Percentiles rank a stretch among this genome's conserved stretches.
phyloP scores from a whole-genome alignment of 2,329 filamentous ascomycete species.

The Fusarium sp. region DNA sequence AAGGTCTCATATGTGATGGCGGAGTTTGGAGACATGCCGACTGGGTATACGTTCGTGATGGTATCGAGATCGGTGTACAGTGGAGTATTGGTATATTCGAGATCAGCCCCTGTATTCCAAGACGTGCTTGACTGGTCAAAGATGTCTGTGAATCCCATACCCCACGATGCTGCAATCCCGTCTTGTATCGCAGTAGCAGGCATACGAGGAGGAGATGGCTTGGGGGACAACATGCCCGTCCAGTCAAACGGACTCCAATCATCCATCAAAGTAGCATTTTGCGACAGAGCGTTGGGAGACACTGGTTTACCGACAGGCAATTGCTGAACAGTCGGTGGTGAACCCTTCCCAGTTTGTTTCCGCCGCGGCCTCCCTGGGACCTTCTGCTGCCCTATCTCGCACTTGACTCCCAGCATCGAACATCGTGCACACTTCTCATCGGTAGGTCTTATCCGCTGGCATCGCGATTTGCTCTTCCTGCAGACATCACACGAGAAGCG shows the following conservation, averaged over 20 bases:
- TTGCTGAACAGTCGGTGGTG: neutral
- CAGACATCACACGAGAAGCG: neutral
- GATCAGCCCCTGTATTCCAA: fast-evolving
- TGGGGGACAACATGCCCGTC: neutral
- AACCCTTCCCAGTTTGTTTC: neutral
- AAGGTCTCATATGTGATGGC: neutral
- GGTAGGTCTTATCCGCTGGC: neutral
- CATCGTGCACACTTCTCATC: neutral
- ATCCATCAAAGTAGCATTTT: fast-evolving
- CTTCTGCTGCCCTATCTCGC: neutral
- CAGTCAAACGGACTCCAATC: neutral
- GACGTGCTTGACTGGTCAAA: neutral
- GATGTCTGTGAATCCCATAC: neutral
- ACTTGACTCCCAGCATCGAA: neutral
- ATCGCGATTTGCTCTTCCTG: neutral
- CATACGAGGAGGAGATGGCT: neutral
- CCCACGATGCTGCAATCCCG: neutral
- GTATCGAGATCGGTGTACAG: neutral
- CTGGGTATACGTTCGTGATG: neutral
- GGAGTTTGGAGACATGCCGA: fast-evolving
- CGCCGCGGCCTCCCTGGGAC: neutral
- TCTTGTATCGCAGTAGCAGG: fast-evolving
- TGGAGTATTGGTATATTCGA: neutral
- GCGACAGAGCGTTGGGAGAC: fast-evolving
- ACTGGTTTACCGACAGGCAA: neutral